Base-by-base conservation (phyloP, 495 filamentous ascomycete genomes). In the Penicillium bovifimosum region DNA sequence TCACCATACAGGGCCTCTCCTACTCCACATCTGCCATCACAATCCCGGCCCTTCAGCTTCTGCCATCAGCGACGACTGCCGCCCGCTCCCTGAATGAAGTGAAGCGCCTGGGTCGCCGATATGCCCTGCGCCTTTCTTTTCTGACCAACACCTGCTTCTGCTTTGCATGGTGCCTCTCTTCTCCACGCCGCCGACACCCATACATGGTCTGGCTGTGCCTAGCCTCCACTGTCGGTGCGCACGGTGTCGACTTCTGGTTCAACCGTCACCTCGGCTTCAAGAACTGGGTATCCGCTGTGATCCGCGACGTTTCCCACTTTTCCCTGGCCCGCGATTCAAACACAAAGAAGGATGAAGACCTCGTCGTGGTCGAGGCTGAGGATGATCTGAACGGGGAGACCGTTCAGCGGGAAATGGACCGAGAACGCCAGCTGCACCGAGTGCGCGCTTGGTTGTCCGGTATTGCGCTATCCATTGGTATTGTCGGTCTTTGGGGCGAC, bases 401-500 rank as follows among this genome's bases (percentile, higher is more conserved):
- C 56, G 83, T 95, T 26, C 73, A 87, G 61, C 73, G 69, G 34
- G 83, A 81, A 61, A 85, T 95, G 69, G 80, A 86, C 66, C 69
- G 68, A 34, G 86, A 87, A 66, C 75, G 80, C 54, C 70, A 74
- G 56, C 75, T 78, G 53, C 82, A 90, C 68, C 59, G 78, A 18
- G 68, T 80, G 13, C 78, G 86, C 64, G 74, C 77, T 20, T 80
- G 67, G 9, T 65, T 92, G 26, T 76, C 80, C 24, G 85, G 85
- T 2, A 10, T 86, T 48, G 89, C 80, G 0, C 85, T 95, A 62
- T 62, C 80, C 31, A 84, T 95, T 74, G 83, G 81, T 4, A 80
- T 95, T 35, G 77, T 96, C 18, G 91, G 91, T 1, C 80, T 95
- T 55, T 96, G 91, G 91, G 91, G 91, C 1, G 91, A 96, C 75